A percentile compares a stretch with the other conserved stretches of the same genome.
phyloP scores from a whole-genome alignment of 352 stramenopile species.

The Phytopythium kandeliae region DNA sequence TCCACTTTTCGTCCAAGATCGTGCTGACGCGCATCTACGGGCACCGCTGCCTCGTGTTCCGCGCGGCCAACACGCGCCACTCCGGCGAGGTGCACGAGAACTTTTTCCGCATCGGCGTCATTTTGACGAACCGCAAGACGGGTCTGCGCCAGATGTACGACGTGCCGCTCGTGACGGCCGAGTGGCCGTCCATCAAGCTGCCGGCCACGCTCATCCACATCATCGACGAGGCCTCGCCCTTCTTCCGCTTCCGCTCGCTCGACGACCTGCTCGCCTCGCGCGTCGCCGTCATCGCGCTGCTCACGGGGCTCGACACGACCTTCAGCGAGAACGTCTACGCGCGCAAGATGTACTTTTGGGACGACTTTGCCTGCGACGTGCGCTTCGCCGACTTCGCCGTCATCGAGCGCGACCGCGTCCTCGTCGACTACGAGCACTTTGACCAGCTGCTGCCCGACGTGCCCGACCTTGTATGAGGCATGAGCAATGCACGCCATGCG shows the following conservation, averaged over 20 bases:
- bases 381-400: constrained; percentile 75
- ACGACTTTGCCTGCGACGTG: constrained; percentile 80
- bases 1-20: constrained; percentile 75
- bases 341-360: constrained; percentile 86
- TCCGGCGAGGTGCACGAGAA: constrained; percentile 78
- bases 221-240: constrained; percentile 73
- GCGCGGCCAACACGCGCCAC: constrained; percentile 73
- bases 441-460: constrained; percentile 43
- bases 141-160: constrained; percentile 78
- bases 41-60: constrained; percentile 74
- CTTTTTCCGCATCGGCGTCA: constrained; percentile 79
- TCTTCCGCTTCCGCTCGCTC: constrained; percentile 68
- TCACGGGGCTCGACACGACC: constrained; percentile 80
- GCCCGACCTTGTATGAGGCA: constrained; percentile 14
- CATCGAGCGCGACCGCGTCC: constrained; percentile 53
- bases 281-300: constrained; percentile 68
- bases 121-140: constrained; percentile 79
- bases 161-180: constrained; percentile 66
- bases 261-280: constrained; percentile 68
- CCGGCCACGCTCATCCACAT: constrained; percentile 79
- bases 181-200: constrained; percentile 82
- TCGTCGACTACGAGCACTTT: constrained; percentile 69
- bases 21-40: constrained; percentile 66
- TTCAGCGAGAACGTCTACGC: constrained; percentile 85
- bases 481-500: neutral